Base-by-base conservation (phyloP, 1,284 basidiomycete genomes). In the Ustilago xerochloae region DNA sequence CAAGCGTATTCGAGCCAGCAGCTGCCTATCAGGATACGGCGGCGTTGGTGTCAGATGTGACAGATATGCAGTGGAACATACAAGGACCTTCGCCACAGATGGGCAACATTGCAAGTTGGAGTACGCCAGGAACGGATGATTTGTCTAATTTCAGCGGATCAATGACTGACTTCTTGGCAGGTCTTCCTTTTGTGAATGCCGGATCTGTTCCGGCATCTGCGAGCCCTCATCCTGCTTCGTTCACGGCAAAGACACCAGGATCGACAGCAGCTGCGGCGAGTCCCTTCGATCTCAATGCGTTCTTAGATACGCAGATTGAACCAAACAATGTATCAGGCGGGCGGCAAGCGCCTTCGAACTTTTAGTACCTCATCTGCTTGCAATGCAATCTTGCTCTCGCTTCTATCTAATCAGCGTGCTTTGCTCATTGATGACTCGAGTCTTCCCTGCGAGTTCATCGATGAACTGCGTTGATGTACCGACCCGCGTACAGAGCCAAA, bases 241-340 rank as follows among this genome's bases (percentile, higher is more conserved):
- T 52, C 30, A 45, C 20, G 24, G 33, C 26, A 20, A 65, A 61
- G 59, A 71, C 68, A 18, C 60, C 65, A 5, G 60, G 59, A 7
- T 55, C 64, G 35, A 49, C 64, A 2, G 47, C 32, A 1, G 22
- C 50, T 6, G 58, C 43, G 8, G 51, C 28, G 1, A 63, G 54
- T 12, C 69, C 69, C 15, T 72, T 72, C 24, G 69, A 72, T 38
- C 29, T 72, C 29, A 72, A 72, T 35, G 69, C 69, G 4, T 72
- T 72, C 38, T 35, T 72, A 15, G 63, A 72, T 9, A 60, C 63
- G 22, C 63, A 63, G 22, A 63, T 67, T 28, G 57, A 55, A 26
- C 28, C 67, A 13, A 45, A 22, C 20, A 28, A 30, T 9, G 32
- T 48, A 4, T 28, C 54, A 10, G 43, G 57, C 46, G 53, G 18